phyloP scores from a whole-genome alignment of 805 yeast genomes.

The Priceomyces haplophilus region DNA sequence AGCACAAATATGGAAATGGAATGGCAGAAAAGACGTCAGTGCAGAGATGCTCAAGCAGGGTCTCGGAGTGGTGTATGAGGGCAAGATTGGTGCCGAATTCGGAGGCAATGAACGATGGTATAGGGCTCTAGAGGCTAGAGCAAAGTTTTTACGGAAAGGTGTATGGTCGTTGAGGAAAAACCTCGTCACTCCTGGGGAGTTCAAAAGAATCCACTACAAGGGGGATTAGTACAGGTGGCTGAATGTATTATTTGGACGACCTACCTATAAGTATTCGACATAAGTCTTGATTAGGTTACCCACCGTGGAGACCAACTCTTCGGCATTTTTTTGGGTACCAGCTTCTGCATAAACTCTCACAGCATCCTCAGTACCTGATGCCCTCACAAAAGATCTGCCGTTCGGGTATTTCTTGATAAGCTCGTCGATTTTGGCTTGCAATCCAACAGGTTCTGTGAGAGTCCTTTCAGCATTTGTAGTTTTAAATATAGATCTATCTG shows the following conservation, averaged over 20 bases:
- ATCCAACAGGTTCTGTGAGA: slow-evolving; percentile 69
- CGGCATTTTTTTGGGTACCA: slow-evolving; percentile 33
- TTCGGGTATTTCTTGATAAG: slow-evolving; percentile 50
- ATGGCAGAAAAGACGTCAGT: slow-evolving; percentile 75
- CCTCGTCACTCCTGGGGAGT: slow-evolving; percentile 74
- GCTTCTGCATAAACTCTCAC: slow-evolving; percentile 96
- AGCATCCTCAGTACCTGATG: slow-evolving; percentile 97
- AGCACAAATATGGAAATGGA: slow-evolving; percentile 55
- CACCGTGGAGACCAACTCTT: slow-evolving; percentile 26
- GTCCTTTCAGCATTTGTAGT: slow-evolving; percentile 91
- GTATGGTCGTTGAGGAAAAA: slow-evolving; percentile 60
- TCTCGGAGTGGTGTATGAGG: slow-evolving; percentile 84
- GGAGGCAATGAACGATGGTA: slow-evolving; percentile 70
- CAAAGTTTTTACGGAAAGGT: slow-evolving; percentile 58
- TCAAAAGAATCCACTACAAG: slow-evolving; percentile 46
- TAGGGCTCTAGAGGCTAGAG: slow-evolving; percentile 54
- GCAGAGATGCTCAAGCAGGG: slow-evolving; percentile 84
- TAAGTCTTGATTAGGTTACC: slow-evolving; percentile 21
- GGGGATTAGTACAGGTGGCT: slow-evolving; percentile 7
- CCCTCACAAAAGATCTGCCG: slow-evolving; percentile 92
- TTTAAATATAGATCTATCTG: slow-evolving; percentile 72
- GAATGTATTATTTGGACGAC: background rate
- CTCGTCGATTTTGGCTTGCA: slow-evolving; percentile 71
- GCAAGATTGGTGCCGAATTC: slow-evolving; percentile 76
- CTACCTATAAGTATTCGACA: background rate